Evolutionary conservation across 495 filamentous ascomycete species (phyloP).

Genomic region (Tuber magnatum): DNA sequence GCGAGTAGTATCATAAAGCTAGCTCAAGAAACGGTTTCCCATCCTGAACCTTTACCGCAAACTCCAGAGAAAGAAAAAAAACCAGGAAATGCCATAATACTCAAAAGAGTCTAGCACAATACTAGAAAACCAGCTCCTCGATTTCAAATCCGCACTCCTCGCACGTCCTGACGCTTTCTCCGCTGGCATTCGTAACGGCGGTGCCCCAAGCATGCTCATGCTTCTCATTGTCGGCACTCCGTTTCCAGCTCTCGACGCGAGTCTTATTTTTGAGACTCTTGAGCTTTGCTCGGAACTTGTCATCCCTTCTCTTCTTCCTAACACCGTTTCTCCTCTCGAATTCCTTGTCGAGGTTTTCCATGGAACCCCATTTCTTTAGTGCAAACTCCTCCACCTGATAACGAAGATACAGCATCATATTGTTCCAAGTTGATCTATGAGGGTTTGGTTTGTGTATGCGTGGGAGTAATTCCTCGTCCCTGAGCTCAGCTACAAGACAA

Average conservation of each 20-base stretch:
- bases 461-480: conserved; percentile 76
- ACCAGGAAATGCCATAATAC: neutral
- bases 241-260: conserved; percentile 76
- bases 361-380: conserved; percentile 73
- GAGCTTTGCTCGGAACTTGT: conserved; percentile 82
- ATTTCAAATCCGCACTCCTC: conserved; percentile 91
- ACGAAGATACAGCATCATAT: conserved; percentile 94
- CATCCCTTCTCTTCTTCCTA: conserved; percentile 81
- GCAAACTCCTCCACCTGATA: conserved; percentile 88
- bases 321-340: conserved; percentile 72
- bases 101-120: neutral
- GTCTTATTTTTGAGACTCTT: conserved; percentile 88
- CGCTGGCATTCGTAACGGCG: conserved; percentile 64
- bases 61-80: neutral
- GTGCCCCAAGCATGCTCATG: conserved; percentile 94
- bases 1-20: too few species aligned
- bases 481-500: conserved; percentile 61
- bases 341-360: conserved; percentile 79
- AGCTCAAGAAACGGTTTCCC: neutral
- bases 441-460: conserved; percentile 86
- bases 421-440: conserved; percentile 90
- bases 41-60: neutral
- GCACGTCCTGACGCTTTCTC: conserved; percentile 75
- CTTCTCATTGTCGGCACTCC: conserved; percentile 50
- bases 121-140: conserved; percentile 72